Evolutionary conservation across 352 stramenopile genomes (phyloP).

Genomic region (Globisporangium cederbergense): DNA sequence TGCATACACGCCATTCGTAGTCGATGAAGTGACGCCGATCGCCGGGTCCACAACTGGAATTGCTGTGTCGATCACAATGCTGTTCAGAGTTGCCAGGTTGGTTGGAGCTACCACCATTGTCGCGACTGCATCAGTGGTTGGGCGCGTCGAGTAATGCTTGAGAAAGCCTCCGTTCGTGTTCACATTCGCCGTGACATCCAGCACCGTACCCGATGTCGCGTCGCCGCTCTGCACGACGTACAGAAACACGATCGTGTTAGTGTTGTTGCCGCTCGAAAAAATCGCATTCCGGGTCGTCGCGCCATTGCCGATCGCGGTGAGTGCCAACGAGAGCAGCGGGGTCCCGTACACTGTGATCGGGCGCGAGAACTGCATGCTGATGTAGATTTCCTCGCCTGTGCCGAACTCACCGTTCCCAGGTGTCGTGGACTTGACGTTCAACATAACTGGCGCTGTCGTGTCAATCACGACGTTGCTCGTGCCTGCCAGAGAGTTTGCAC

Average conservation of each 20-base stretch:
- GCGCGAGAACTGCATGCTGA: constrained; percentile 58
- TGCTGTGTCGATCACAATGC: constrained; percentile 61
- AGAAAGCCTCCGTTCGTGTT: constrained; percentile 65
- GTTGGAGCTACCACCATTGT: constrained; percentile 41
- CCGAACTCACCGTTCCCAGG: constrained; percentile 74
- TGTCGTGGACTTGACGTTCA: constrained; percentile 37
- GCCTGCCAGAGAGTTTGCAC: constrained; percentile 36
- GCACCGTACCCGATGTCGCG: constrained; percentile 21
- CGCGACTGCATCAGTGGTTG: constrained; percentile 51
- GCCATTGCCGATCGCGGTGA: constrained; percentile 40
- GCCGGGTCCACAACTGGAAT: constrained; percentile 47
- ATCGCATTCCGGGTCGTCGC: constrained; percentile 31
- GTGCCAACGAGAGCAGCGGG: constrained; percentile 40
- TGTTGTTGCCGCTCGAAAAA: constrained; percentile 68
- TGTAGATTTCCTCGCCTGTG: constrained; percentile 50
- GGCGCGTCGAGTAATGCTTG: constrained; percentile 63
- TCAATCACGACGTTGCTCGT: constrained; percentile 64
- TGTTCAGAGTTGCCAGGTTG: constrained; percentile 54
- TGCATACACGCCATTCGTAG: constrained; percentile 57
- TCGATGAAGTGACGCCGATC: constrained; percentile 50
- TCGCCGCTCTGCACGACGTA: constrained; percentile 70
- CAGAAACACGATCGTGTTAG: constrained; percentile 57
- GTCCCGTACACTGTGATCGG: constrained; percentile 64
- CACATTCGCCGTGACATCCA: constrained; percentile 57
- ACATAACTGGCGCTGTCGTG: constrained; percentile 61